Evolutionary conservation across 805 yeast genomes (phyloP).

Genomic region (Teunomyces atbi): DNA sequence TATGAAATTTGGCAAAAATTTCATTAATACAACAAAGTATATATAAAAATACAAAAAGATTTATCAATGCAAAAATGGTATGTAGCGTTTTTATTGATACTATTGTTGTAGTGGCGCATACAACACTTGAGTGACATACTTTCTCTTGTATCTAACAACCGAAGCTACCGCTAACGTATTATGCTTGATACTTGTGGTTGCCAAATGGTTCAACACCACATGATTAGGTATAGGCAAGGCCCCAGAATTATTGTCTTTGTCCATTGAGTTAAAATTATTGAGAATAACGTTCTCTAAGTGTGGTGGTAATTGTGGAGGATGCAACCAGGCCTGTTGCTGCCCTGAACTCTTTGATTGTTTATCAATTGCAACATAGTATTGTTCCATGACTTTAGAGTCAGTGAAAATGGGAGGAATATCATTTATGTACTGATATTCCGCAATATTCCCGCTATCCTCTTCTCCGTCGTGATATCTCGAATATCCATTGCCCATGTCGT

Average conservation of each 20-base stretch:
- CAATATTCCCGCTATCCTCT: slow-evolving; percentile 21
- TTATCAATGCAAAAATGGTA: background rate
- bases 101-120: slow-evolving; percentile 75
- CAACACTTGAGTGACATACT: slow-evolving; percentile 86
- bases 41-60: background rate
- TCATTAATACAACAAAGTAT: background rate
- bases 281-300: slow-evolving; percentile 92
- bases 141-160: slow-evolving; percentile 82
- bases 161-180: slow-evolving; percentile 92
- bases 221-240: slow-evolving; percentile 93
- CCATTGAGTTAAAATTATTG: slow-evolving; percentile 60
- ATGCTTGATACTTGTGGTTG: slow-evolving; percentile 93
- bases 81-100: background rate
- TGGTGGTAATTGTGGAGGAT: slow-evolving; percentile 97
- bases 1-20: background rate
- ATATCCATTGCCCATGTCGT: slow-evolving; percentile 82
- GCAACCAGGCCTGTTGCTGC: slow-evolving; percentile 63
- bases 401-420: slow-evolving; percentile 82
- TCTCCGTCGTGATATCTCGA: slow-evolving; percentile 67
- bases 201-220: slow-evolving; percentile 88
- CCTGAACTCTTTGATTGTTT: slow-evolving; percentile 59
- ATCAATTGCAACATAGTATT: slow-evolving; percentile 74
- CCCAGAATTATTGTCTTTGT: slow-evolving; percentile 78
- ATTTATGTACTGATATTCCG: slow-evolving; percentile 47
- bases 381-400: slow-evolving; percentile 85